A percentile compares a stretch with the other conserved stretches of the same genome.
Conservation (phyloP, 1,139 yeast species). For the Geotrichum reessii region DNA sequence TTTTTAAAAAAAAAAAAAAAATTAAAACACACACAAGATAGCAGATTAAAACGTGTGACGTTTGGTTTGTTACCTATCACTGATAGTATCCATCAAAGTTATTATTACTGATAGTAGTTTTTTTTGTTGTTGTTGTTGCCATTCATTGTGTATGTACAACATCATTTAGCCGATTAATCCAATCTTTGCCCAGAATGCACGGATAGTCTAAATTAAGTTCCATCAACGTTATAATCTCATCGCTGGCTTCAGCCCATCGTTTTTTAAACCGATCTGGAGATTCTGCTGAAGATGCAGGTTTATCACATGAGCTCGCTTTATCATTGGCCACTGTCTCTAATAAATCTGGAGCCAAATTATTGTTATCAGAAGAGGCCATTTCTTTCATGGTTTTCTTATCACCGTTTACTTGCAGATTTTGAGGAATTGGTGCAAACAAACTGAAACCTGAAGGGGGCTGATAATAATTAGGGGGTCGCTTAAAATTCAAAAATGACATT, state of each 20-base stretch:
- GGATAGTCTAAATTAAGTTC: background rate
- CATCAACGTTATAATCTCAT: constrained; percentile 8
- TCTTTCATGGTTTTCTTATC: background rate
- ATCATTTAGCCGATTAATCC: constrained; percentile 2
- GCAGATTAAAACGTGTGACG: too few species aligned
- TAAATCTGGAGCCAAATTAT: background rate
- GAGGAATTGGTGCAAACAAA: background rate
- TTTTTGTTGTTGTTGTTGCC: background rate
- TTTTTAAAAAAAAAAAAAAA: too few species aligned
- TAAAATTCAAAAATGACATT: background rate
- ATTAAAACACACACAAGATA: too few species aligned
- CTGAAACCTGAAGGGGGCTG: background rate
- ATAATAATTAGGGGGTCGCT: background rate
- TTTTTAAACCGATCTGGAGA: background rate
- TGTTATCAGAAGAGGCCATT: background rate
- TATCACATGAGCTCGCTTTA: background rate
- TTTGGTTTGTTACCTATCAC: too few species aligned
- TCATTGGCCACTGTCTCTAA: background rate
- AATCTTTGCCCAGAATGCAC: constrained; percentile 7
- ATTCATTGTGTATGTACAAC: background rate
- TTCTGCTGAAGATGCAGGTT: background rate
- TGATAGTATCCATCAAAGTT: background rate
- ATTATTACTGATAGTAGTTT: background rate
- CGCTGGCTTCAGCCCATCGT: constrained; percentile 6
- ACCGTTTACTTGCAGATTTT: background rate